Evolutionary conservation across 2,329 filamentous ascomycete genomes (phyloP).

Genomic region (Pseudocercospora fijiensis): DNA sequence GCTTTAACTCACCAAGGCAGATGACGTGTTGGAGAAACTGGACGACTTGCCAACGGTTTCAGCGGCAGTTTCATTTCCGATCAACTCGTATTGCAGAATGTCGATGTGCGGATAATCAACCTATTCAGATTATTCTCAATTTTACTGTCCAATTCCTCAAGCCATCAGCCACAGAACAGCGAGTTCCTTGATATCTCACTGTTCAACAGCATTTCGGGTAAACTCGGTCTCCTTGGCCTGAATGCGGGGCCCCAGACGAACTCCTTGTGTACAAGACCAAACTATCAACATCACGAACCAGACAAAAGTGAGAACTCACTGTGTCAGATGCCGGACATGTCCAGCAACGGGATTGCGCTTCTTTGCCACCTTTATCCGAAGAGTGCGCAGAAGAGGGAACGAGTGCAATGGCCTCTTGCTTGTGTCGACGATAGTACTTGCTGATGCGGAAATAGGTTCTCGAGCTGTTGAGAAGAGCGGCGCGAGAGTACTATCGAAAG

Average conservation of each 20-base stretch:
- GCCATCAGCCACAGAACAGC: neutral
- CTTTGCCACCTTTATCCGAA: neutral
- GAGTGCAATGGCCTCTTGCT: neutral
- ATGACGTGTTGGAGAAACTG: constrained; percentile 2
- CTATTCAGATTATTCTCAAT: neutral
- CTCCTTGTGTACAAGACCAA: neutral
- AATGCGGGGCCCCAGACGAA: neutral
- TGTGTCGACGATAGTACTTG: neutral
- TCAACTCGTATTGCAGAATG: neutral
- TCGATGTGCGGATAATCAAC: neutral
- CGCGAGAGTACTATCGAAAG: constrained; percentile 31
- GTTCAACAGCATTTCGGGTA: neutral
- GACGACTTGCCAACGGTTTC: neutral
- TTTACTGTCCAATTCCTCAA: neutral
- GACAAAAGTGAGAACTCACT: neutral
- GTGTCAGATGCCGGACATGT: neutral
- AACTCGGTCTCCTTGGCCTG: neutral
- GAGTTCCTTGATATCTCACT: neutral
- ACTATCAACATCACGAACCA: neutral
- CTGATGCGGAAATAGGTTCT: constrained; percentile 24
- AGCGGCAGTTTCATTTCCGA: neutral
- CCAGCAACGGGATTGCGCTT: neutral
- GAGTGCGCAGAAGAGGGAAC: neutral
- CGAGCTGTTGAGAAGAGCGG: constrained; percentile 25
- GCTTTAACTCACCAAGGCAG: constrained; percentile 2